Base-by-base conservation (phyloP, 495 filamentous ascomycete genomes). In the Cercophora scortea region DNA sequence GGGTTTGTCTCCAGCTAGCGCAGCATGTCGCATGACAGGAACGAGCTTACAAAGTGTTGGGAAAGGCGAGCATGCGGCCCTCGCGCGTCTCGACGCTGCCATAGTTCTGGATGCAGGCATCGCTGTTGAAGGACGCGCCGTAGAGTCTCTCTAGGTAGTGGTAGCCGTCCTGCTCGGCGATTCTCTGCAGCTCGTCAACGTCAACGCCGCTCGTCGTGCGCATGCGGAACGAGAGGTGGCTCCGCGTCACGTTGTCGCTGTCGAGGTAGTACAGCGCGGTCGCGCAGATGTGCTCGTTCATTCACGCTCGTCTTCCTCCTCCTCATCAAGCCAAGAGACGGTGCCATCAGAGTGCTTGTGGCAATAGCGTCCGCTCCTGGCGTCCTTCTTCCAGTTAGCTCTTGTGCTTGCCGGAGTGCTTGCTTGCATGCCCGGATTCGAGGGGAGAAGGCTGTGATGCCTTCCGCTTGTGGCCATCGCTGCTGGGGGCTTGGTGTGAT, bases 241-340 rank as follows among this genome's bases (percentile, higher is more conserved):
- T 78, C 0, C 66, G 52, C 0, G 78, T 81, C 51, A 87, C 74
- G 57, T 89, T 88, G 7, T 79, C 64, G 44, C 59, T 71, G 57
- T 82, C 76, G 56, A 82, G 78, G 66, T 82, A 83, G 64, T 80
- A 84, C 5, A 84, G 58, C 1, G 78, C 77, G 0, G 77, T 80
- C 15, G 73, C 80, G 52, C 72, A 73, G 32, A 84, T 83, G 36
- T 67, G 71, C 52, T 82, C 80, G 55, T 81, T 82, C 68, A 74
- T 56, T 59, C 74, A 71, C 18, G 42, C 8, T 45, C 42, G 42
- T 45, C 42, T 45, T 45, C 42, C 42, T 45, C 42, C 15, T 45
- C 42, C 7, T 36, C 34, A n/a, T 42, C 40, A 45, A 45, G 17
- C 58, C 58, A 61, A 58, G 54, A 54, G 45, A 58, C 47, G 42